Evolutionary conservation across 495 filamentous ascomycete species (phyloP), one percentile per base, ranked within the genome.

Genomic region (Antarctomyces pellizariae): DNA sequence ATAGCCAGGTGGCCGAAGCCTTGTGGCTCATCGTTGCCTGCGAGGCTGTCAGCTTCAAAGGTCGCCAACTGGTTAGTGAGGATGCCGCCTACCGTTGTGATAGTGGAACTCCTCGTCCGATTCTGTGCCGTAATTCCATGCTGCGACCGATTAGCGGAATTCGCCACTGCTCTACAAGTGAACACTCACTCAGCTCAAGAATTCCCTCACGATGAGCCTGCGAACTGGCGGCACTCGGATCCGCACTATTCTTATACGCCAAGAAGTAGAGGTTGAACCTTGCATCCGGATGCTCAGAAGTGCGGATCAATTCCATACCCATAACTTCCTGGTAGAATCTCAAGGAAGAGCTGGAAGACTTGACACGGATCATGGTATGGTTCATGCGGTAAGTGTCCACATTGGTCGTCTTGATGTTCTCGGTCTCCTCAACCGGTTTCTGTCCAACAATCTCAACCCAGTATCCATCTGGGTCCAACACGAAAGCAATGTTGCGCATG

Each of bases 91-190:
- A n/a, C n/a, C 86, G 37, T 89, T 70, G 43, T 97, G 86, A 43
- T 97, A 97, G 22, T 68, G 69, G 40, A 80, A 79, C 24, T 59
- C 54, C 30, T 69, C 58, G 37, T 93, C 67, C 42, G 77, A 84
- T 58, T 97, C 86, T 2, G 86, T 93, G 22, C 86, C 86, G 36
- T 91, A 86, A 45, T 97, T 93, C 77, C 79, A 92, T 12, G 83
- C n/a, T n/a, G n/a, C n/a, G n/a, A n/a, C n/a, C n/a, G n/a, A n/a
- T n/a, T n/a, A n/a, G n/a, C n/a, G n/a, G n/a, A n/a, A n/a, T n/a
- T n/a, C n/a, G n/a, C n/a, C n/a, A n/a, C n/a, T n/a, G n/a, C n/a
- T n/a, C n/a, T n/a, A n/a, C n/a, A n/a, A n/a, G n/a, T n/a, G n/a
- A n/a, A n/a, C n/a, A n/a, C n/a, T n/a, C n/a, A n/a, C n/a, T 93